Conservation (phyloP, 441 rosid genomes). For the Euphorbia schlechtendalii region DNA sequence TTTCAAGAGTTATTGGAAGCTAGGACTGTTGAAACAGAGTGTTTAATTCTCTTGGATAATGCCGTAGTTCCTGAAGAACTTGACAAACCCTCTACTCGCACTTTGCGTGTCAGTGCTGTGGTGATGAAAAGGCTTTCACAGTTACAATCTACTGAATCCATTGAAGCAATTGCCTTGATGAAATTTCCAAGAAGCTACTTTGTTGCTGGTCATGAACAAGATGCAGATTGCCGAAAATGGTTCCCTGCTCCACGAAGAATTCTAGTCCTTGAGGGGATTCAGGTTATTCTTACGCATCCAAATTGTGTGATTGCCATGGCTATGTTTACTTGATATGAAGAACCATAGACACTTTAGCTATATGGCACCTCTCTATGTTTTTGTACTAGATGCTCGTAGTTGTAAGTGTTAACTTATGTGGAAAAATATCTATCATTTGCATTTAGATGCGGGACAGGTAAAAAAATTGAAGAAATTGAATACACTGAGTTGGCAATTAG, state of each 20-base stretch:
- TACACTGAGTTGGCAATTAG: neutral
- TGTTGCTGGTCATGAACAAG: conserved; percentile 26
- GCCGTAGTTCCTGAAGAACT: conserved; percentile 50
- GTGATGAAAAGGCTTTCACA: conserved; percentile 87
- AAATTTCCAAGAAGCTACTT: conserved; percentile 56
- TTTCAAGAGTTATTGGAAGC: conserved; percentile 39
- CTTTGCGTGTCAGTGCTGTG: conserved; percentile 46
- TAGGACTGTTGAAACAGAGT: conserved; percentile 39
- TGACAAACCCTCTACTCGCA: conserved; percentile 25
- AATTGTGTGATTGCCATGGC: neutral
- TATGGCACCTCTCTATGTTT: neutral
- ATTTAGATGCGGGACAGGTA: neutral
- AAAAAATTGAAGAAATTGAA: neutral
- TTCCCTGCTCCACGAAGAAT: conserved; percentile 55
- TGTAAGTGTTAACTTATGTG: neutral
- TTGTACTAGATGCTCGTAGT: neutral
- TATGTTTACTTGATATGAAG: neutral
- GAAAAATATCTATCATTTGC: neutral
- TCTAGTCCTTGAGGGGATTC: conserved; percentile 80
- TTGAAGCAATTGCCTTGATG: conserved; percentile 78
- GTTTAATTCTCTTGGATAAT: conserved; percentile 56
- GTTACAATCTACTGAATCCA: conserved; percentile 65
- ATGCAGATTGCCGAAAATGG: conserved; percentile 43
- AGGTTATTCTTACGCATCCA: conserved; percentile 36
- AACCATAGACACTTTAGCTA: neutral